These are phyloP conservation scores for Phalaenopsis equestris DNA, from an alignment of 106 monocot species.

Conservation along the genomic window DNA sequence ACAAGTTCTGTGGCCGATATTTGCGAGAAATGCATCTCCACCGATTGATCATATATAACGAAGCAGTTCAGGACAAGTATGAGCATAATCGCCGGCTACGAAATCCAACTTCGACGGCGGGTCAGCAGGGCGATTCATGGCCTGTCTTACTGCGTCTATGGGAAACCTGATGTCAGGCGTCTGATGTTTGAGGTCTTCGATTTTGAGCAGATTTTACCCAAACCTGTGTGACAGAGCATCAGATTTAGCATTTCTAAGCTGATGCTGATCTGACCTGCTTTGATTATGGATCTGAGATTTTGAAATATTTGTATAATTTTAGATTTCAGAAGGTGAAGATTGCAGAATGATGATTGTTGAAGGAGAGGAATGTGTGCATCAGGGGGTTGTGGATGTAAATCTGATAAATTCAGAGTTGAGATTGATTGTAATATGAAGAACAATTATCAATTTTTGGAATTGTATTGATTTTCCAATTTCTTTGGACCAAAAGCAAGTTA, in stretches of 20 bases:
- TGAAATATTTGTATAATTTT: too few relatives aligned
- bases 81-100: slow-evolving; percentile 83
- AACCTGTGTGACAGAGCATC: slow-evolving; percentile 34
- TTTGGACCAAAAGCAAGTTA: background rate
- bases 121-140: slow-evolving; percentile 93
- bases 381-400: background rate
- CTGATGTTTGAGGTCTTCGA: slow-evolving; percentile 98
- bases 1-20: slow-evolving; percentile 91
- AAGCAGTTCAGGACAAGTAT: slow-evolving; percentile 66
- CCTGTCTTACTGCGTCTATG: slow-evolving; percentile 75
- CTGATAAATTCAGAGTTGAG: background rate
- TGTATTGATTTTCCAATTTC: background rate
- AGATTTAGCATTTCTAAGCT: background rate
- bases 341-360: background rate
- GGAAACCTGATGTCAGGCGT: slow-evolving; percentile 86
- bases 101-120: slow-evolving; percentile 74
- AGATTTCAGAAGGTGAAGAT: background rate
- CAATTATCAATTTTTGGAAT: background rate
- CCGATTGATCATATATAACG: slow-evolving; percentile 63
- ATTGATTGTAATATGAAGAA: background rate
- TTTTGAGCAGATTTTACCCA: slow-evolving; percentile 88
- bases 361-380: background rate
- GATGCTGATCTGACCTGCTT: background rate
- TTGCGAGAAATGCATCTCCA: slow-evolving; percentile 87
- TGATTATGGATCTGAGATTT: too few relatives aligned